Percentiles rank a stretch among this genome's conserved stretches.
Evolutionary conservation across 345 rosid species (phyloP).

Genomic region (Hibiscus tridactylites): DNA sequence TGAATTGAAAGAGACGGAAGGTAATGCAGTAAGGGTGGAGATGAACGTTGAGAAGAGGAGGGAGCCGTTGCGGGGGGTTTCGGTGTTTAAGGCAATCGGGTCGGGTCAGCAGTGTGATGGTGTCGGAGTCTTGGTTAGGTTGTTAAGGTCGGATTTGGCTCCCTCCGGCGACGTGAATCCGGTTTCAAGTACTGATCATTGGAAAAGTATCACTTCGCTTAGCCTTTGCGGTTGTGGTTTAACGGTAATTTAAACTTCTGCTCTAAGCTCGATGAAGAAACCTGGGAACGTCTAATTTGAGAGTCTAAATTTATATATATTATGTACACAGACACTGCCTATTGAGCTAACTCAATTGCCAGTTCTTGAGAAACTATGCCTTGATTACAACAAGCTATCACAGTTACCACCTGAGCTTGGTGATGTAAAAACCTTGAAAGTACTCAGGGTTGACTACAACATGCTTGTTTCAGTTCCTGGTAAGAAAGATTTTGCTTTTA

Average conservation of each 20-base stretch:
- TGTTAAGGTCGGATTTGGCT: slow-evolving; percentile 50
- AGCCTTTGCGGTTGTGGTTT: slow-evolving; percentile 66
- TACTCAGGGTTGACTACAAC: slow-evolving; percentile 77
- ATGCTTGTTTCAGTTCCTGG: slow-evolving; percentile 86
- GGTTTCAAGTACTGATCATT: slow-evolving; percentile 53
- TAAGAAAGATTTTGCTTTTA: slow-evolving; percentile 26
- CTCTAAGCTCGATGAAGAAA: neutral
- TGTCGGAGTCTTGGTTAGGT: slow-evolving; percentile 56
- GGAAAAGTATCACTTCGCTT: slow-evolving; percentile 66
- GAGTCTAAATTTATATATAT: no score
- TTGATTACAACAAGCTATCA: slow-evolving; percentile 74
- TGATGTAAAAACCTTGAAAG: slow-evolving; percentile 55
- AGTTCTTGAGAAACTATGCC: slow-evolving; percentile 74
- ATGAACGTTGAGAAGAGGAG: slow-evolving; percentile 82
- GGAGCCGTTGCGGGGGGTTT: slow-evolving; percentile 63
- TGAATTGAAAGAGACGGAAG: slow-evolving; percentile 34
- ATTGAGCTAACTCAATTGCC: slow-evolving; percentile 74
- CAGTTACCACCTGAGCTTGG: slow-evolving; percentile 89
- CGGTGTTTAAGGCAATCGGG: slow-evolving; percentile 53
- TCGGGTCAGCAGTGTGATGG: slow-evolving; percentile 89
- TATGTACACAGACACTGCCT: slow-evolving; percentile 52
- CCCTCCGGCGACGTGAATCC: slow-evolving; percentile 31
- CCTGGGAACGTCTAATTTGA: neutral
- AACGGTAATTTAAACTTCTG: slow-evolving; percentile 30
- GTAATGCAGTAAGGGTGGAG: slow-evolving; percentile 34